A percentile compares a stretch with the other conserved stretches of the same genome.
Conservation (phyloP, 768 basidiomycete genomes). For the Clavulina sp. region DNA sequence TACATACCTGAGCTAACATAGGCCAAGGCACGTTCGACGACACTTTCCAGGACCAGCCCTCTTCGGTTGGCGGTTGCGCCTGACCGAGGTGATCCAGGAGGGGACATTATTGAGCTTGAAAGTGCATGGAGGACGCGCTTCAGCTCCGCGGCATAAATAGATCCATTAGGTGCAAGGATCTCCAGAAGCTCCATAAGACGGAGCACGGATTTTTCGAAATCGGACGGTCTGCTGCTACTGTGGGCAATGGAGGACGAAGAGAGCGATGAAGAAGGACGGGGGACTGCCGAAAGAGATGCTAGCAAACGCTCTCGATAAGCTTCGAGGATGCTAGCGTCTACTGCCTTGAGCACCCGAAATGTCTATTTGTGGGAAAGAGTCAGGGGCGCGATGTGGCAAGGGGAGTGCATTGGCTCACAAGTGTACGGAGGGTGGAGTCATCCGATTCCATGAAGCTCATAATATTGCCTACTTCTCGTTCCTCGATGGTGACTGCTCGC, state of each 20-base stretch:
- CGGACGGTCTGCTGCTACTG: conserved; percentile 3
- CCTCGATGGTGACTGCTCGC: conserved; percentile 10
- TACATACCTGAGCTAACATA: too few species aligned
- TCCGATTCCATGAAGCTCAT: conserved; percentile 48
- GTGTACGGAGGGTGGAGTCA: conserved; percentile 39
- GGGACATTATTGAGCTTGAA: too few species aligned
- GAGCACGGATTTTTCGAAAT: conserved; percentile 14
- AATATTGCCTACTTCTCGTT: conserved; percentile 52
- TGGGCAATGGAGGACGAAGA: neutral
- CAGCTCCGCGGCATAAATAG: neutral
- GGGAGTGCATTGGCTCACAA: conserved; percentile 32
- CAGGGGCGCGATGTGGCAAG: too few species aligned
- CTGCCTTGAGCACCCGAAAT: conserved; percentile 33
- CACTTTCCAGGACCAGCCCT: conserved; percentile 12
- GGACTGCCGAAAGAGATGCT: neutral
- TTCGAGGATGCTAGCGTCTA: conserved; percentile 42
- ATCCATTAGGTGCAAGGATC: conserved; percentile 13
- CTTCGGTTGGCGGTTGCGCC: conserved; percentile 8
- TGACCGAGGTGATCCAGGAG: neutral
- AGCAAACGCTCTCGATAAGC: conserved; percentile 33
- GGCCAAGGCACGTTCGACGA: too few species aligned
- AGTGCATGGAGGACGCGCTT: conserved; percentile 9
- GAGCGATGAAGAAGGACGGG: neutral
- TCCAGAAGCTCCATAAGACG: conserved; percentile 39
- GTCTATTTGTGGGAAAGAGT: conserved; percentile 28